Conservation (phyloP, 768 basidiomycete genomes). For the Leccinum boreale region DNA sequence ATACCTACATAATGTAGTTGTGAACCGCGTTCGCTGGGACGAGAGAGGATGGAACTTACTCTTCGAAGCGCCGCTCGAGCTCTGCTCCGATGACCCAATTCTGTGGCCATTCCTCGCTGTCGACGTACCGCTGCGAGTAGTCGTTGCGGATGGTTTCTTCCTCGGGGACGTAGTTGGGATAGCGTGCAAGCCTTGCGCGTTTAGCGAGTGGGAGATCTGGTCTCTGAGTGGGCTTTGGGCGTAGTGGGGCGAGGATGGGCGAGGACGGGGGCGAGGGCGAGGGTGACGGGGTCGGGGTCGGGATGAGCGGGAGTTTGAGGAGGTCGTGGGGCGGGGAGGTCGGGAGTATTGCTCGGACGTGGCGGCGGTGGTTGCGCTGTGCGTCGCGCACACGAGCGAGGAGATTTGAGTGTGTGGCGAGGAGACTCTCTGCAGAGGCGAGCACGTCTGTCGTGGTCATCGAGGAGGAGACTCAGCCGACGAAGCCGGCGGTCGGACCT, state of each 20-base stretch:
- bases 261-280: constrained; percentile 49
- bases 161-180: constrained; percentile 81
- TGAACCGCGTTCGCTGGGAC: neutral
- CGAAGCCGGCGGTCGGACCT: too few relatives aligned
- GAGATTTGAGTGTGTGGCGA: constrained; percentile 59
- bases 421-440: constrained; percentile 59
- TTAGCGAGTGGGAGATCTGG: constrained; percentile 66
- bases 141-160: constrained; percentile 98
- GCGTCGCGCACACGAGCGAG: constrained; percentile 52
- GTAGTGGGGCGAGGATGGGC: constrained; percentile 31
- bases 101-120: constrained; percentile 91
- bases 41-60: constrained; percentile 54
- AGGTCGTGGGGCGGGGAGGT: constrained; percentile 52
- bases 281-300: constrained; percentile 52
- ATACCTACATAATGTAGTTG: constrained; percentile 52
- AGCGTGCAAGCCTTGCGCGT: constrained; percentile 65
- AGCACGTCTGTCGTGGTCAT: constrained; percentile 46
- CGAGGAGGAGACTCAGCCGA: neutral
- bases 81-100: constrained; percentile 90
- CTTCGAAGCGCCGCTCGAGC: constrained; percentile 86
- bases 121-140: constrained; percentile 87
- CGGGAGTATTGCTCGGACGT: constrained; percentile 52
- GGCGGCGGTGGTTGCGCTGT: constrained; percentile 56
- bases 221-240: constrained; percentile 38
- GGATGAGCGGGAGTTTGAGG: constrained; percentile 53